Conservation (phyloP, 352 stramenopile species). For the Pilasporangium apinafurcum region DNA sequence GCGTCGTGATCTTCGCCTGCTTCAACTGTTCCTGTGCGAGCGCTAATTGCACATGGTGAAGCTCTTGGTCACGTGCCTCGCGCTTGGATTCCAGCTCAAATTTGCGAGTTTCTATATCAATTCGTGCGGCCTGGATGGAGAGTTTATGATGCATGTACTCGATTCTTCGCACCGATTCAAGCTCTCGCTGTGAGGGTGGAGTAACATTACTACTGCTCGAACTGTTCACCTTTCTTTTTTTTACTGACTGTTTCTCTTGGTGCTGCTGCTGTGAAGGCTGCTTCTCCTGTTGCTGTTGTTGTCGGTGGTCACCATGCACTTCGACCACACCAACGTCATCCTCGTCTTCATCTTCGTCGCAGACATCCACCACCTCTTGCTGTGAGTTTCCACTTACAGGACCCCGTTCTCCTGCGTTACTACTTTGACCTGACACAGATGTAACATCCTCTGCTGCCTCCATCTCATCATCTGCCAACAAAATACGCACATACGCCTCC, state of each 20-base stretch:
- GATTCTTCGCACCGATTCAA: constrained; percentile 7
- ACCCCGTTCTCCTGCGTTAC: no score
- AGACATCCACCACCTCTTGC: background rate
- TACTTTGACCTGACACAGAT: background rate
- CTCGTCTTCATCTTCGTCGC: background rate
- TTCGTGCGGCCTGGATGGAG: constrained; percentile 24
- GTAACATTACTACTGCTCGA: no score
- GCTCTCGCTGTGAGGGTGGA: no score
- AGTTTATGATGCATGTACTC: constrained; percentile 37
- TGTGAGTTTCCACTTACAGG: background rate
- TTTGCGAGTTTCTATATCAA: constrained; percentile 34
- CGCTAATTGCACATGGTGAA: constrained; percentile 37
- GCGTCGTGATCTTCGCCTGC: constrained; percentile 32
- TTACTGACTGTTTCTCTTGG: background rate
- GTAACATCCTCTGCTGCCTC: constrained; percentile 1
- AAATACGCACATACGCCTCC: constrained; percentile 28
- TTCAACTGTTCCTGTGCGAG: constrained; percentile 48
- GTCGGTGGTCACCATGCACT: background rate
- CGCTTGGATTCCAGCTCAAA: constrained; percentile 42
- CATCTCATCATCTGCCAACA: constrained; percentile 21
- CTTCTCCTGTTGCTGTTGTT: constrained; percentile 2
- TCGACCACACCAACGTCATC: background rate
- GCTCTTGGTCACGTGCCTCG: constrained; percentile 22
- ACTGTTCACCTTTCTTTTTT: no score
- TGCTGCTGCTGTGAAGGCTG: background rate